These are phyloP conservation scores for Fusarium illudens DNA, from an alignment of 2,329 filamentous ascomycete genomes.

Conservation along the genomic window DNA sequence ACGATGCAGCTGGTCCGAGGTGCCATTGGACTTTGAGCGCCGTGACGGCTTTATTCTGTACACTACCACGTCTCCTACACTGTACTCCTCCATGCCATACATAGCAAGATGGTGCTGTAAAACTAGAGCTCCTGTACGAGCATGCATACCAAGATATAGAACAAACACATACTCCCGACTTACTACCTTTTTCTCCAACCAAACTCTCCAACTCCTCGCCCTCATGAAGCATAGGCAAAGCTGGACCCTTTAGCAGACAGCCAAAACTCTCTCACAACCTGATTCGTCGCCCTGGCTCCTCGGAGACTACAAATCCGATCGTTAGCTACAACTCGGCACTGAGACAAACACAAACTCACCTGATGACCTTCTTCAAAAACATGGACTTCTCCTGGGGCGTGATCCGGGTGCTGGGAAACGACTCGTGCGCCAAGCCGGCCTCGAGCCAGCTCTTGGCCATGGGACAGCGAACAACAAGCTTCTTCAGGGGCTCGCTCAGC, in stretches of 20 bases:
- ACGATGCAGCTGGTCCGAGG: slow-evolving; percentile 64
- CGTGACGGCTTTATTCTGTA: slow-evolving; percentile 1
- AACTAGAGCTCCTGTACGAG: slow-evolving; percentile 1
- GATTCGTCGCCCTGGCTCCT: slow-evolving; percentile 70
- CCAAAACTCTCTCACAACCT: slow-evolving; percentile 77
- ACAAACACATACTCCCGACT: not conserved
- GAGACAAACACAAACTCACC: slow-evolving; percentile 48
- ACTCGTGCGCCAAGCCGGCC: slow-evolving; percentile 61
- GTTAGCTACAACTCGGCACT: not conserved
- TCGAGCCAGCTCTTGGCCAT: slow-evolving; percentile 70
- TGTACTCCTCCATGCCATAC: not conserved
- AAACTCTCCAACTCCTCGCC: not conserved
- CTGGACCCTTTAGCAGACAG: slow-evolving; percentile 69
- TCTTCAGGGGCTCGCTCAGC: slow-evolving; percentile 75
- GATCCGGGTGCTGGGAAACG: slow-evolving; percentile 69
- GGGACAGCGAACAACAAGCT: slow-evolving; percentile 65
- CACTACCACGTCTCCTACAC: not conserved
- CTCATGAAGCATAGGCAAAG: slow-evolving; percentile 67
- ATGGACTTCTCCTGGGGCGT: slow-evolving; percentile 65
- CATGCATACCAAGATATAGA: slow-evolving; percentile 1
- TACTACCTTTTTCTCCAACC: not conserved
- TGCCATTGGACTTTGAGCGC: slow-evolving; percentile 58
- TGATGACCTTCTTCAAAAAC: slow-evolving; percentile 73
- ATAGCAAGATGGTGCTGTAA: not conserved
- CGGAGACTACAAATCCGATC: slow-evolving; percentile 60